These are phyloP conservation scores for Amanita phalloides DNA, from an alignment of 768 basidiomycete genomes.

Conservation along the genomic window DNA sequence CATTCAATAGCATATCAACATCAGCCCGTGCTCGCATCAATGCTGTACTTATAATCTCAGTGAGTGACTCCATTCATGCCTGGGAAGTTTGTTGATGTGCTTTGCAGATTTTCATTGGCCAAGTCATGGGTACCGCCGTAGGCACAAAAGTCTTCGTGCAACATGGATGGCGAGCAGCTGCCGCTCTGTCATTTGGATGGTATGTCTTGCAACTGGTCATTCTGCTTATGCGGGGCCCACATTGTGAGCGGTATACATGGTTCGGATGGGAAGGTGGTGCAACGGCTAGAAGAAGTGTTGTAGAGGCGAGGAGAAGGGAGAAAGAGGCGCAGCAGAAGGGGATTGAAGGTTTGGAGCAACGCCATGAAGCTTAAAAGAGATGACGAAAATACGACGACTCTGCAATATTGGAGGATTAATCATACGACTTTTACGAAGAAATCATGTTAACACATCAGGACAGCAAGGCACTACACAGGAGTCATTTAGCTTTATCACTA, in stretches of 20 bases:
- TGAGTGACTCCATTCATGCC: slow-evolving; percentile 16
- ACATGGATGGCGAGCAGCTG: slow-evolving; percentile 62
- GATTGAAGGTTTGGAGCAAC: background rate
- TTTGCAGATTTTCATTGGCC: slow-evolving; percentile 56
- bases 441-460: no score
- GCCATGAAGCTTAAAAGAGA: background rate
- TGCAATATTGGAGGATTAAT: background rate
- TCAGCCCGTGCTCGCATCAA: slow-evolving; percentile 63
- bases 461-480: no score
- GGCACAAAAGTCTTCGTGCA: slow-evolving; percentile 61
- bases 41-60: slow-evolving; percentile 63
- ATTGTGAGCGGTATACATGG: slow-evolving; percentile 46
- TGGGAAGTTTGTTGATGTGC: background rate
- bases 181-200: slow-evolving; percentile 49
- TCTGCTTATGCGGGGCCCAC: slow-evolving; percentile 60
- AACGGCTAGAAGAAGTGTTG: slow-evolving; percentile 28
- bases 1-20: slow-evolving; percentile 23
- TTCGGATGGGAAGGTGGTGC: slow-evolving; percentile 54
- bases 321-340: background rate
- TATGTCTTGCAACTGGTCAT: slow-evolving; percentile 44
- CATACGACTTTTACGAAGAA: no score
- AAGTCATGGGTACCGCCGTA: slow-evolving; percentile 73
- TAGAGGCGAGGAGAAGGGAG: slow-evolving; percentile 13
- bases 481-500: no score
- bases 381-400: background rate